A percentile compares a stretch with the other conserved stretches of the same genome.
These are phyloP conservation scores for Stephania cephalantha DNA, from an alignment of 164 flowering plant genomes.

Conservation along the genomic window DNA sequence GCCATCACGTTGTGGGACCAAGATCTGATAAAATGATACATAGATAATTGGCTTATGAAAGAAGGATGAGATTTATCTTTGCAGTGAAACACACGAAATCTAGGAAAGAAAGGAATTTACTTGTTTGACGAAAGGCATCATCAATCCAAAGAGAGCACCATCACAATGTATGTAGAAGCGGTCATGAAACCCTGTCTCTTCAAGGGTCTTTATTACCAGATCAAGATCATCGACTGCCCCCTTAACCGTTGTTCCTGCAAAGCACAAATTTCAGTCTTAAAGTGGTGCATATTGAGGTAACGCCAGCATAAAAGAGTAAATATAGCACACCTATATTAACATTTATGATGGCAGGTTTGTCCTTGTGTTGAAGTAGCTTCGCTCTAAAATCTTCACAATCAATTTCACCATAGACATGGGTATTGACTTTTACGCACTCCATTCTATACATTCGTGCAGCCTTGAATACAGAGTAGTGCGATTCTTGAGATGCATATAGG, in stretches of 20 bases:
- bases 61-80: not conserved
- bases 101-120: constrained; percentile 30
- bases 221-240: constrained; percentile 99
- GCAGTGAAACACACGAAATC: not conserved
- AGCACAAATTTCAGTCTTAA: not conserved
- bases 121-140: constrained; percentile 96
- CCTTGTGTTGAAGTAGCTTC: constrained; percentile 61
- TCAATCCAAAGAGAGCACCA: constrained; percentile 92
- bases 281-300: not conserved
- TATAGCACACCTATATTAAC: constrained; percentile 70
- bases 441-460: constrained; percentile 96
- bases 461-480: constrained; percentile 90
- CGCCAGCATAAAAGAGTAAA: not conserved
- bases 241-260: constrained; percentile 90
- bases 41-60: not conserved
- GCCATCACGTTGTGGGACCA: not conserved
- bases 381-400: constrained; percentile 69
- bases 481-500: constrained; percentile 73
- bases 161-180: constrained; percentile 92
- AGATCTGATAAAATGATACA: not conserved
- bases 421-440: constrained; percentile 71
- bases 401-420: constrained; percentile 76
- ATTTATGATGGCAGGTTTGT: constrained; percentile 85
- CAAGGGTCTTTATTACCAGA: constrained; percentile 78
- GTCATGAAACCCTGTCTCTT: constrained; percentile 76